Percentiles rank a stretch among this genome's conserved stretches.
phyloP scores from a whole-genome alignment of 169 alveolate species.

The Cryptosporidium ryanae region DNA sequence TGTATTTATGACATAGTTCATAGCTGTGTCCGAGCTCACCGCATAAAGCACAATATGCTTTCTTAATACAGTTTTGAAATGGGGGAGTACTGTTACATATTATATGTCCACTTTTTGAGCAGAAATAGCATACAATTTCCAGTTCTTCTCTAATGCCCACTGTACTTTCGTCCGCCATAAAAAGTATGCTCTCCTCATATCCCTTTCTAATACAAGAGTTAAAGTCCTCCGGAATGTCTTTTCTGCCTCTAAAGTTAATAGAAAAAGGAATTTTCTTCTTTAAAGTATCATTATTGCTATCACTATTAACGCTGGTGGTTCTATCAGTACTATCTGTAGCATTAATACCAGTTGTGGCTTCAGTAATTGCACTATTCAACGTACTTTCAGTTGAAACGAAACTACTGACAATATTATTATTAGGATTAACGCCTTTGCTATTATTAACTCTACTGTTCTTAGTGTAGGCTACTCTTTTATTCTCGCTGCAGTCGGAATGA shows the following conservation, averaged over 20 bases:
- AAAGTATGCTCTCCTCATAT: constrained; percentile 26
- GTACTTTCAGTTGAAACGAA: too few relatives aligned
- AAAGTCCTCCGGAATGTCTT: not conserved
- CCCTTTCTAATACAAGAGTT: constrained; percentile 32
- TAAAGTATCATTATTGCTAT: too few relatives aligned
- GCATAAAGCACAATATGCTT: constrained; percentile 46
- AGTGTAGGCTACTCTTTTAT: too few relatives aligned
- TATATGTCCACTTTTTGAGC: constrained; percentile 32
- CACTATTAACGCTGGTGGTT: too few relatives aligned
- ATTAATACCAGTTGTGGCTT: too few relatives aligned
- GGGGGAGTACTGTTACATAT: constrained; percentile 28
- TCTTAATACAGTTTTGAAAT: constrained; percentile 2
- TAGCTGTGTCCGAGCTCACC: constrained; percentile 28
- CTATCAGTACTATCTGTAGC: too few relatives aligned
- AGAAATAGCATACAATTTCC: constrained; percentile 22
- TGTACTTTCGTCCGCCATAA: constrained; percentile 9
- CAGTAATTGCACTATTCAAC: too few relatives aligned
- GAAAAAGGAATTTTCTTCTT: too few relatives aligned
- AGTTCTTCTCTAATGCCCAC: not conserved
- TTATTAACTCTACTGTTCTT: too few relatives aligned
- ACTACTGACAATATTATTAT: too few relatives aligned
- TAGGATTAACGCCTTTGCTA: too few relatives aligned
- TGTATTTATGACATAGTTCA: constrained; percentile 17
- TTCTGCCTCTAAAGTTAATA: not conserved
- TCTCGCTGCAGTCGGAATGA: too few relatives aligned